Base-by-base conservation (phyloP, 1,284 basidiomycete species). In the Austroboletus niveus region DNA sequence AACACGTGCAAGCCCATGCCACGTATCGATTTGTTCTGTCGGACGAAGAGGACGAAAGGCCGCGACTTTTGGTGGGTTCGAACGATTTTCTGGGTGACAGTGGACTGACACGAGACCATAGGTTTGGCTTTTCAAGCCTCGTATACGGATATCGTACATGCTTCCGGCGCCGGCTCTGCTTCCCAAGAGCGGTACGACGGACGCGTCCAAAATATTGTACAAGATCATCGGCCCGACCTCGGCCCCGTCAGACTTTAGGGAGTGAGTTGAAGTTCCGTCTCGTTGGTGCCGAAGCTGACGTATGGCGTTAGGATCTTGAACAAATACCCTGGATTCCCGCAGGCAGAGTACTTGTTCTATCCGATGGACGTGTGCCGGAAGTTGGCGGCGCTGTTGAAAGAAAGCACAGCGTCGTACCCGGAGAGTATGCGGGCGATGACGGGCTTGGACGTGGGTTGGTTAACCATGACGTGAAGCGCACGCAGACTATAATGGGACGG, bases 41-140 rank as follows among this genome's bases (percentile, higher is more conserved):
- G 9, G 93, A 95, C 55, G 91, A 92, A 59, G 89, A 92, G 62
- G 83, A 86, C 20, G 87, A 92, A 55, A 78, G 76, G 32, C 83
- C 87, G 7, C 76, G 88, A 45, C 77, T 95, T n/a, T 72, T 94
- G 54, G 89, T 93, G 52, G 6, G 40, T 11, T 14, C 8, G 5
- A 12, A 29, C 27, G 5, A 5, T 11, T 6, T 29, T 12, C 14
- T 15, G 22, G 15, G 40, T 14, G 46, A 41, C 34, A 9, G 8
- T 11, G 3, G 31, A 30, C 46, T 48, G 44, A 47, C 32, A 55
- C 9, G 35, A 31, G 47, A 22, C 22, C 10, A 36, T 38, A 90
- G 89, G 75, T 94, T 11, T 95, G 93, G 93, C 68, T 95, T 20
- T 95, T 96, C 79, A 95, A 94, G 67, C 92, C 92, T 0, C 84